These are phyloP conservation scores for Metschnikowia lochheadii DNA, from an alignment of 805 yeast species.

Conservation along the genomic window DNA sequence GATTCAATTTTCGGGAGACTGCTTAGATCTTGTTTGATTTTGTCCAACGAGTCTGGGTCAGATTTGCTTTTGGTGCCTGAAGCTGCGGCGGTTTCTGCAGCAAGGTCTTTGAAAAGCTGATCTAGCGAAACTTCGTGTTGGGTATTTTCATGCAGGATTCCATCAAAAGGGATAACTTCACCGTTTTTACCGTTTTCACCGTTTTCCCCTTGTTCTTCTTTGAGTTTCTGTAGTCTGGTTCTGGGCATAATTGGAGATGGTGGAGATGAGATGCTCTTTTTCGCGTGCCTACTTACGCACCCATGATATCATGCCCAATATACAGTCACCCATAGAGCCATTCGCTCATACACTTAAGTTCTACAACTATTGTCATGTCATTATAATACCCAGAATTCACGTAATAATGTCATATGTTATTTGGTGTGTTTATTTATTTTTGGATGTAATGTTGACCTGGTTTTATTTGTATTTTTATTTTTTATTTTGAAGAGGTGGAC, in stretches of 20 bases:
- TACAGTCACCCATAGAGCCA: not conserved
- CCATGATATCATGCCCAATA: not conserved
- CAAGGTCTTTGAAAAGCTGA: slow-evolving; percentile 28
- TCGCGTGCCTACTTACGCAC: not conserved
- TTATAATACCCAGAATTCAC: too few relatives aligned
- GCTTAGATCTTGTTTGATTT: slow-evolving; percentile 31
- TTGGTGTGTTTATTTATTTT: too few relatives aligned
- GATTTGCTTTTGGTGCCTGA: not conserved
- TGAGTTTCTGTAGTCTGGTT: slow-evolving; percentile 2
- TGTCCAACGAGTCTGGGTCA: slow-evolving; percentile 21
- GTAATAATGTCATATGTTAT: too few relatives aligned
- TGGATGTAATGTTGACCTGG: too few relatives aligned
- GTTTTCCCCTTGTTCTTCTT: slow-evolving; percentile 14
- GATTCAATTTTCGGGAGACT: slow-evolving; percentile 41
- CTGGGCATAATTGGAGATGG: not conserved
- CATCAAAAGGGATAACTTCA: not conserved
- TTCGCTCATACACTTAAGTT: too few relatives aligned
- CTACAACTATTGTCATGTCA: too few relatives aligned
- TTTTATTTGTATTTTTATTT: too few relatives aligned
- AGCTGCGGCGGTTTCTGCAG: slow-evolving; percentile 20
- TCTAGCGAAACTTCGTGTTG: slow-evolving; percentile 23
- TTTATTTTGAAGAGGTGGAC: too few relatives aligned
- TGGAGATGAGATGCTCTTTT: slow-evolving; percentile 3
- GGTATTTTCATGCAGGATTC: too few relatives aligned
- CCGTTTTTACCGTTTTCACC: not conserved